Conservation (phyloP, 208 protist species). For the Leishmania braziliensis region DNA sequence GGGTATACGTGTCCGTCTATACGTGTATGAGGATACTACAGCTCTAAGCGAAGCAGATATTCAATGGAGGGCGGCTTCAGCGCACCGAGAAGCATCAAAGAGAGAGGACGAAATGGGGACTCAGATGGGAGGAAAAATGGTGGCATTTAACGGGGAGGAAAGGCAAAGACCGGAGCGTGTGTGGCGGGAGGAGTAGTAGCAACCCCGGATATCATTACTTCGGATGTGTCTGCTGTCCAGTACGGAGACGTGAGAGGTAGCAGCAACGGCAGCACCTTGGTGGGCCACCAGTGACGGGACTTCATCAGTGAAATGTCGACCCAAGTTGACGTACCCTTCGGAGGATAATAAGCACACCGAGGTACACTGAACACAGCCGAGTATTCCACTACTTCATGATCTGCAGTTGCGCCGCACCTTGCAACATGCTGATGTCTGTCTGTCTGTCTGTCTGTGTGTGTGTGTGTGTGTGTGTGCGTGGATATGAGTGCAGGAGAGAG, state of each 20-base stretch:
- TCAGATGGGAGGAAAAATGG: background rate
- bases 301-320: background rate
- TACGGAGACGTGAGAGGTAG: background rate
- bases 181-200: background rate
- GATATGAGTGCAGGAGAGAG: background rate
- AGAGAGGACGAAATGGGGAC: background rate
- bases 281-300: background rate
- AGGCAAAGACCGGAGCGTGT: background rate
- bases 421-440: background rate
- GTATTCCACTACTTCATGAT: background rate
- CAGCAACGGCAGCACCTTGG: background rate
- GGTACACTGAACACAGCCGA: background rate
- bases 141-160: background rate
- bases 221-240: background rate
- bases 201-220: background rate
- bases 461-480: too few species aligned
- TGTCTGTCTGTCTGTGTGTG: background rate
- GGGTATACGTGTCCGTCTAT: background rate
- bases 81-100: background rate
- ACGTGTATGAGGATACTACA: background rate
- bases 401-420: background rate
- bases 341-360: background rate
- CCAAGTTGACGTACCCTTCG: background rate
- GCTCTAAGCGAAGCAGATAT: background rate
- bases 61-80: background rate